phyloP scores from a whole-genome alignment of 2,329 filamentous ascomycete species.

The Alternaria arborescens region DNA sequence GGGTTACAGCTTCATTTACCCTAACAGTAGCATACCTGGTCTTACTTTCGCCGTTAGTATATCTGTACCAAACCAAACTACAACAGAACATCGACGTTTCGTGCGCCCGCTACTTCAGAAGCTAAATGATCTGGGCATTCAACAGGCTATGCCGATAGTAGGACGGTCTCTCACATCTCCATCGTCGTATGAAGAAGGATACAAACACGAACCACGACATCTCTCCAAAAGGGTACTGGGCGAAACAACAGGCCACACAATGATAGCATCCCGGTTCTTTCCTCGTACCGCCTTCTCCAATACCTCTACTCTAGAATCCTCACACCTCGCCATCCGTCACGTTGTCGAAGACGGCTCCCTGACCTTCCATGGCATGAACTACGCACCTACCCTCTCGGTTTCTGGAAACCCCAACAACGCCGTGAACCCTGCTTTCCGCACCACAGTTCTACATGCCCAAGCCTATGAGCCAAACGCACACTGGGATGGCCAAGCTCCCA shows the following conservation, averaged over 20 bases:
- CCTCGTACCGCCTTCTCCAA: constrained; percentile 23
- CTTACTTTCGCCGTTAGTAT: constrained; percentile 34
- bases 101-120: constrained; percentile 29
- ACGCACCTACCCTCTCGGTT: constrained; percentile 21
- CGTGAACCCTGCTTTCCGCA: constrained; percentile 35
- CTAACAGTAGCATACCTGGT: constrained; percentile 17
- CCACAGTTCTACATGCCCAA: constrained; percentile 35
- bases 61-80: constrained; percentile 24
- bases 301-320: constrained; percentile 6
- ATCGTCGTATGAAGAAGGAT: background rate
- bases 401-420: constrained; percentile 28
- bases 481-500: constrained; percentile 27
- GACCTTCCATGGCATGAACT: constrained; percentile 39
- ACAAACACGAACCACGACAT: background rate
- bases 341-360: constrained; percentile 32
- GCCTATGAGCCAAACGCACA: constrained; percentile 26
- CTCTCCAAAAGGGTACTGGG: constrained; percentile 16
- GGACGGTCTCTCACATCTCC: constrained; percentile 2
- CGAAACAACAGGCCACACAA: constrained; percentile 33
- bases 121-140: constrained; percentile 30
- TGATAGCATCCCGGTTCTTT: constrained; percentile 40
- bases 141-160: constrained; percentile 20
- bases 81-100: constrained; percentile 23
- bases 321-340: constrained; percentile 26
- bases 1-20: constrained; percentile 41